Evolutionary conservation across 306 rosid species (phyloP), one percentile per base, ranked within the genome.

Genomic region (Senna tora): DNA sequence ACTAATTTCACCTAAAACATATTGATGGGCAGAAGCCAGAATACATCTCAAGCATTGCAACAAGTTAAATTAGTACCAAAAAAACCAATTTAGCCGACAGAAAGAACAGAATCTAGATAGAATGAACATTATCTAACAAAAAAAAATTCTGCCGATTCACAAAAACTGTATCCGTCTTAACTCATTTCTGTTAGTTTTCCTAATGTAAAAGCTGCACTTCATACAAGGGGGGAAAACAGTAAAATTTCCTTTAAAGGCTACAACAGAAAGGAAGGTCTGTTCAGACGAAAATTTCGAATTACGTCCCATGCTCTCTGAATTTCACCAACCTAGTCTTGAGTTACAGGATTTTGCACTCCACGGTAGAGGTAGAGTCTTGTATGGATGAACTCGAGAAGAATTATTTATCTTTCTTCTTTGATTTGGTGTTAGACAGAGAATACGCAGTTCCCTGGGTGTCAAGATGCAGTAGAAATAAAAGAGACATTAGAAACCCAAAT

Each of bases 361-460:
- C 59, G 74, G 83, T 59, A 80, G 77, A 77, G 74, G 83, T 59
- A 80, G 77, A 77, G 76, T 79, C 83, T 25, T 79, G 82, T 32
- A 82, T 71, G 82, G 80, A 80, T 77, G 76, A 84, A 63, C 85
- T 50, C 28, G 80, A 45, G 74, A 77, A 45, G 36, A 65, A 45
- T 50, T 73, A 28, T 46, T 67, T 38, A 70, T 83, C 91, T 85
- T 93, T 83, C 87, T 93, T 93, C 96, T 89, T 93, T 45, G 91
- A 87, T 75, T 89, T 90, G 89, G 55, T 82, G 0, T 90, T 81
- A 13, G 93, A 79, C 72, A 76, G 86, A 38, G 88, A 61, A 74
- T 72, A 91, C 39, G 98, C 90, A 73, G 98, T 93, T 75, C 98
- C 98, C 98, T 93, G 88, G 19, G 41, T 7, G 77, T 72, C 63